phyloP scores from a whole-genome alignment of 768 basidiomycete species.

The Boletus pseudopeckii region DNA sequence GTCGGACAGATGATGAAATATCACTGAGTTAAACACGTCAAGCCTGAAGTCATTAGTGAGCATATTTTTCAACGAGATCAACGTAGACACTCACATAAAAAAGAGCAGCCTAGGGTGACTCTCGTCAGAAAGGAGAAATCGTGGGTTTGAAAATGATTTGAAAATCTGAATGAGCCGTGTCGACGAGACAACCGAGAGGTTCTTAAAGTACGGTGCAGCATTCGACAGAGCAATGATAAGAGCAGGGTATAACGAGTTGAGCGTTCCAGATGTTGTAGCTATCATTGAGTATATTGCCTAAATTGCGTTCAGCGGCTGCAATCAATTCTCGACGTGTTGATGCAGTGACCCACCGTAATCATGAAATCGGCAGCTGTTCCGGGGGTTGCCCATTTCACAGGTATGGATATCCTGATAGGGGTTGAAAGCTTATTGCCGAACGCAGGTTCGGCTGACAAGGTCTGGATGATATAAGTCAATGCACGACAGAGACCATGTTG shows the following conservation, averaged over 20 bases:
- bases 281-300: slow-evolving; percentile 89
- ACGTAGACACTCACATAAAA: slow-evolving; percentile 61
- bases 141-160: slow-evolving; percentile 84
- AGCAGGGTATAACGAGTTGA: slow-evolving; percentile 88
- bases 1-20: slow-evolving; percentile 71
- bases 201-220: slow-evolving; percentile 79
- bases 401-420: slow-evolving; percentile 62
- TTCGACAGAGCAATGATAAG: slow-evolving; percentile 89
- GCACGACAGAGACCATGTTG: slow-evolving; percentile 89
- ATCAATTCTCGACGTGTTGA: not conserved
- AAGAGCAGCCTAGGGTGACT: slow-evolving; percentile 91
- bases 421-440: slow-evolving; percentile 72
- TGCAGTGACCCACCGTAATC: slow-evolving; percentile 61
- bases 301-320: slow-evolving; percentile 4
- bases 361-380: slow-evolving; percentile 85
- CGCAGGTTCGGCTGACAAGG: slow-evolving; percentile 77
- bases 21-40: slow-evolving; percentile 86
- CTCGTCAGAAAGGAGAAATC: slow-evolving; percentile 89
- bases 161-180: slow-evolving; percentile 86
- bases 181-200: slow-evolving; percentile 76
- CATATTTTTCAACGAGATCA: not conserved
- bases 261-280: slow-evolving; percentile 77
- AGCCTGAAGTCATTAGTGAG: slow-evolving; percentile 46
- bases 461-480: slow-evolving; percentile 88
- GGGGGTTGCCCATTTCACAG: slow-evolving; percentile 69